Percentiles rank a stretch among this genome's conserved stretches.
phyloP scores from a whole-genome alignment of 495 filamentous ascomycete genomes.

The Podospora australis region DNA sequence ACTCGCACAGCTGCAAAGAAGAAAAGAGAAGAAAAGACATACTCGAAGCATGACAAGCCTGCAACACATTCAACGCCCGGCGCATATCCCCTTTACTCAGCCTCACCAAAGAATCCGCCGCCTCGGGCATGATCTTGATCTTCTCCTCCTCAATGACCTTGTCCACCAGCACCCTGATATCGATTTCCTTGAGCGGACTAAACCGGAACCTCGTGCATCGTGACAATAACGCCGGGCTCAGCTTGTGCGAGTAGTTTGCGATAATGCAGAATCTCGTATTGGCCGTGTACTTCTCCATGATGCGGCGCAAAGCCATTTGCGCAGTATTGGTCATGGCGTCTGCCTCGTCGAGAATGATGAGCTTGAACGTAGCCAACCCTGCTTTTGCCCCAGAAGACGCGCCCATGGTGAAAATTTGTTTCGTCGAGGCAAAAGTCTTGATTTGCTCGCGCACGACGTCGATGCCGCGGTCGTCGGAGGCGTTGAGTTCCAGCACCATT shows the following conservation, averaged over 20 bases:
- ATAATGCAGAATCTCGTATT: slow-evolving; percentile 99
- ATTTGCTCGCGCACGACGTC: slow-evolving; percentile 98
- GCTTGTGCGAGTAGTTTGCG: slow-evolving; percentile 98
- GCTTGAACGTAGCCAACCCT: slow-evolving; percentile 71
- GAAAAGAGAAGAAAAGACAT: slow-evolving; percentile 22
- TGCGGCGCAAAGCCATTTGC: slow-evolving; percentile 92
- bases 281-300: slow-evolving; percentile 99
- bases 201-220: slow-evolving; percentile 94
- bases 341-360: slow-evolving; percentile 96
- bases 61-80: slow-evolving; percentile 87
- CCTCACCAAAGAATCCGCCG: slow-evolving; percentile 70
- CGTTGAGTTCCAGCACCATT: slow-evolving; percentile 97
- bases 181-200: slow-evolving; percentile 79
- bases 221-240: slow-evolving; percentile 89
- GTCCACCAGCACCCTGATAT: slow-evolving; percentile 79
- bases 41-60: slow-evolving; percentile 94
- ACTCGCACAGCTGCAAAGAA: background rate
- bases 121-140: slow-evolving; percentile 74
- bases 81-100: slow-evolving; percentile 96
- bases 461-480: slow-evolving; percentile 94
- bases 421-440: slow-evolving; percentile 88
- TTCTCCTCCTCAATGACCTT: slow-evolving; percentile 83
- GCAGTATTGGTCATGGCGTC: slow-evolving; percentile 97
- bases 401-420: slow-evolving; percentile 51
- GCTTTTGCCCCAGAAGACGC: slow-evolving; percentile 30